Conservation (phyloP, 805 yeast species). For the Candida lessepsii region DNA sequence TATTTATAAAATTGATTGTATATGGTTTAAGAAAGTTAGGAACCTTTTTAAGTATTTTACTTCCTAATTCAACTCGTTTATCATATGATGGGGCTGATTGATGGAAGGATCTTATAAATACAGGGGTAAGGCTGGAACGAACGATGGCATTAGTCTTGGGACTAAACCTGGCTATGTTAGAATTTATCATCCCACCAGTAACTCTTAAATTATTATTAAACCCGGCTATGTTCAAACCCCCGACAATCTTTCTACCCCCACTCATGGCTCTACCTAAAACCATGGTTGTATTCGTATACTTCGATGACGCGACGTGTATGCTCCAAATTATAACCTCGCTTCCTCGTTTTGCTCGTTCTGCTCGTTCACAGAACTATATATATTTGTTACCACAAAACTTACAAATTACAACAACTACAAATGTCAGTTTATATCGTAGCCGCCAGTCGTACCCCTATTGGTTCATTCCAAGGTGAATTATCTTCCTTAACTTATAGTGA, state of each 20-base stretch:
- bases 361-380: slow-evolving; percentile 1
- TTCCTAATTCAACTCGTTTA: slow-evolving; percentile 15
- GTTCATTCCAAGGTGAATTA: slow-evolving; percentile 85
- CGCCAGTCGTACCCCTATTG: slow-evolving; percentile 92
- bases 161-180: too few species aligned
- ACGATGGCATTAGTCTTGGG: too few species aligned
- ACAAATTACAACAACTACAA: not conserved
- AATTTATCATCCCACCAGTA: too few species aligned
- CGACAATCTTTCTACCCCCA: too few species aligned
- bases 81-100: slow-evolving; percentile 1
- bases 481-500: slow-evolving; percentile 76
- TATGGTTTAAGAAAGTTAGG: slow-evolving; percentile 53
- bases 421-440: slow-evolving; percentile 79
- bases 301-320: slow-evolving; percentile 2
- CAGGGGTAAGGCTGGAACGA: too few species aligned
- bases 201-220: too few species aligned
- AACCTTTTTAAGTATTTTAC: slow-evolving; percentile 29
- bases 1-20: slow-evolving; percentile 47
- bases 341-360: slow-evolving; percentile 1
- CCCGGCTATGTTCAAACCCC: not conserved
- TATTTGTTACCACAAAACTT: not conserved
- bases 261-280: not conserved
- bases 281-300: too few species aligned
- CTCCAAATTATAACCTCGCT: slow-evolving; percentile 4
- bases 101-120: not conserved